Evolutionary conservation across 805 yeast genomes (phyloP), one percentile per base, ranked within the genome.

Genomic region (Candida easanensis): DNA sequence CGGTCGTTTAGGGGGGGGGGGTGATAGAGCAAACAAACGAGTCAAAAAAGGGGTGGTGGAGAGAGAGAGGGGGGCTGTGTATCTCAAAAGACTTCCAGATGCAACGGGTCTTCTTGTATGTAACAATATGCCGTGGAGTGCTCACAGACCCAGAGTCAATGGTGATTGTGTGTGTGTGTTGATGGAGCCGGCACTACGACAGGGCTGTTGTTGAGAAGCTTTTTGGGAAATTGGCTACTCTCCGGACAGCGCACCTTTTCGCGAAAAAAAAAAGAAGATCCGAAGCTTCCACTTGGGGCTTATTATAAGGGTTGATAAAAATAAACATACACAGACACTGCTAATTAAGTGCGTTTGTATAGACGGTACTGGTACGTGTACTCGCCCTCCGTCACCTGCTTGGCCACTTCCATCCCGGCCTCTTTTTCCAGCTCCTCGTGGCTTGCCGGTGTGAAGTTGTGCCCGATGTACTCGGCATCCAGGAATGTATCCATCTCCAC

Each of bases 401-500:
- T 61, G 17, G 31, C 44, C 1, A 63, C 60, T 11, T 52, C 44
- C 6, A 53, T 51, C 3, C 71, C 76, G 1, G 71, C 62, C 33
- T 67, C 70, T 15, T 60, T 51, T 28, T 59, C 53, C 37, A 85
- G 65, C 4, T 62, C 70, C 0, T 50, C 45, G 3, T 56, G 49
- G 4, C 66, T 46, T 43, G 57, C 62, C 49, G 68, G 67, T 3
- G 41, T 44, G 76, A 84, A 74, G 21, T 62, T 42, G 1, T 41
- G 46, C 1, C 35, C 19, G 36, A 65, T 62, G 33, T 54, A 48
- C 14, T 57, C 62, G 25, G 60, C 65, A 23, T 74, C 63, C 46
- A 90, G 72, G 53, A 77, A 85, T 1, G 95, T 79, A 63, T 90
- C 98, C 72, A 89, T 77, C 14, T 72, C 75, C 23, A 50, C 39